Evolutionary conservation across 495 filamentous ascomycete genomes (phyloP), one percentile per base, ranked within the genome.

Genomic region (Penicillium coffeae): DNA sequence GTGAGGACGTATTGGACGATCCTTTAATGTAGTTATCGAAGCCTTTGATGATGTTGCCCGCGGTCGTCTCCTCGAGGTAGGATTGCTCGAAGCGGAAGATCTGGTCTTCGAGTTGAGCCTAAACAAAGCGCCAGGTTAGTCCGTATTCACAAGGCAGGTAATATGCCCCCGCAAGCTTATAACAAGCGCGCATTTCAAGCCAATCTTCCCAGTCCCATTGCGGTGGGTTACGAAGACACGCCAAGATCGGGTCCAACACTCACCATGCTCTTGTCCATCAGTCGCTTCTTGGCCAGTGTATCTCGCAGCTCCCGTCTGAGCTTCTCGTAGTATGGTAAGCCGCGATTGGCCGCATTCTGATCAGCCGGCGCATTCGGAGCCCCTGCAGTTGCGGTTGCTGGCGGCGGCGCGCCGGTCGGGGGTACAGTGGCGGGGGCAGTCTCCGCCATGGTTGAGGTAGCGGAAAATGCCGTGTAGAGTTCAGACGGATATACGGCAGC

Each of bases 1-100:
- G 57, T 42, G 52, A 61, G 2, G 66, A 52, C 18, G 52, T 51
- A 51, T 64, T 75, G 0, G 76, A 73, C 6, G 81, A 79, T 39
- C 89, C 89, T 63, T 98, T 98, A 72, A 95, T 92, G 68, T 96
- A 97, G 55, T 87, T 92, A 63, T 98, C 93, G 68, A 97, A 98
- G 34, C 93, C 93, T 52, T 84, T 88, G 69, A 98, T 90, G 61
- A 98, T 97, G 72, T 98, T 98, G 14, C 93, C 93, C 35, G 76
- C 77, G 18, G 86, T 87, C 13, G 89, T 95, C 54, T 90, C 89
- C 66, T 95, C 90, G 36, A 98, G 82, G 68, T 98, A 98, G 13
- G 83, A 79, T 44, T 86, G 81, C 66, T 98, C 93, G 59, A 85
- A 83, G 47, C 85, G 82, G 66, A 73, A 84, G 62, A 98, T 98